These are phyloP conservation scores for Stemphylium lycopersici DNA, from an alignment of 2,329 filamentous ascomycete genomes.

Conservation along the genomic window DNA sequence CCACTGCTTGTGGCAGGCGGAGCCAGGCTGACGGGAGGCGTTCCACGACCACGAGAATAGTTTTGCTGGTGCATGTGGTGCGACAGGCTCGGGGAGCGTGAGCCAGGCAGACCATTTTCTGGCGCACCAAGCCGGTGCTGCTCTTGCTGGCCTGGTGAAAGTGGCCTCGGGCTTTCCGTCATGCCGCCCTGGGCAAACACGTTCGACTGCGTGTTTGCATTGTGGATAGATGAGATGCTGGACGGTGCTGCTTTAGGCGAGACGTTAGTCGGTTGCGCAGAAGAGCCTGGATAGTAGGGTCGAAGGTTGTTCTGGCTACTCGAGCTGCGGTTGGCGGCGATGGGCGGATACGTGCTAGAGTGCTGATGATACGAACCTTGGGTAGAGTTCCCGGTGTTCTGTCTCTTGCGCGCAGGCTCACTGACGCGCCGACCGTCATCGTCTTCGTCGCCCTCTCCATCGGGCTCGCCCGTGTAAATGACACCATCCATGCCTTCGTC, in stretches of 20 bases:
- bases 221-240: constrained; percentile 46
- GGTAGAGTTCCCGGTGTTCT: constrained; percentile 62
- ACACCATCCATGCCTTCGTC: constrained; percentile 69
- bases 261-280: constrained; percentile 48
- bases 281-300: constrained; percentile 45
- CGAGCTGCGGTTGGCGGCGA: constrained; percentile 53
- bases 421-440: constrained; percentile 63
- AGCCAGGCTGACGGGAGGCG: constrained; percentile 56
- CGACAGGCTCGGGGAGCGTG: constrained; percentile 70
- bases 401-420: constrained; percentile 76
- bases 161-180: constrained; percentile 85
- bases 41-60: constrained; percentile 61
- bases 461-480: constrained; percentile 62
- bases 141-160: constrained; percentile 69
- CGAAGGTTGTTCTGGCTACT: constrained; percentile 39
- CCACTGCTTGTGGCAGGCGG: constrained; percentile 51
- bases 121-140: constrained; percentile 61
- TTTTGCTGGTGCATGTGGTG: constrained; percentile 70
- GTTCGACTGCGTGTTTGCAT: constrained; percentile 50
- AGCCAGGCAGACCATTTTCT: constrained; percentile 56
- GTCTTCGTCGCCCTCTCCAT: constrained; percentile 64
- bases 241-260: constrained; percentile 48
- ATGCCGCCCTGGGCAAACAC: constrained; percentile 75
- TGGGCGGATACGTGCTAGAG: constrained; percentile 77
- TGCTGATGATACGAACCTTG: constrained; percentile 68